These are phyloP conservation scores for Plectranthus barbatus DNA, from an alignment of 257 asterid species.

Conservation along the genomic window DNA sequence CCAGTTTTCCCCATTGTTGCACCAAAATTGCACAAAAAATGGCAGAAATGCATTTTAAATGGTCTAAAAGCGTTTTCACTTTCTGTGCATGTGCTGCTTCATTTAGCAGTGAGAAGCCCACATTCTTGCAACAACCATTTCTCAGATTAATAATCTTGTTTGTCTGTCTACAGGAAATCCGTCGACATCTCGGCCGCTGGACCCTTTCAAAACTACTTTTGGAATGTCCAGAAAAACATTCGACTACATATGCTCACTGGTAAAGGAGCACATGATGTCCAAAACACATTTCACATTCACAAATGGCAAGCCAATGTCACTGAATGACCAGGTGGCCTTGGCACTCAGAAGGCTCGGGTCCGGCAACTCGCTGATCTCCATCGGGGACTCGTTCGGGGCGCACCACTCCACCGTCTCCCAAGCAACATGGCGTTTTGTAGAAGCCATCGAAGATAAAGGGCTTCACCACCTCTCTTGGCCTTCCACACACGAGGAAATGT, in stretches of 20 bases:
- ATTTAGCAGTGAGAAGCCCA: not conserved
- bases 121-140: not conserved
- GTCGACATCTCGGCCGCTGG: conserved; percentile 35
- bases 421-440: conserved; percentile 88
- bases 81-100: not conserved
- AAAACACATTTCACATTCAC: conserved; percentile 51
- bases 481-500: conserved; percentile 30
- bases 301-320: conserved; percentile 57
- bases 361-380: conserved; percentile 61
- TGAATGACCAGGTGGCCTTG: conserved; percentile 73
- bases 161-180: conserved; percentile 32
- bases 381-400: conserved; percentile 62
- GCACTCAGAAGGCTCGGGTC: conserved; percentile 67
- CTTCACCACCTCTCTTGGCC: conserved; percentile 72
- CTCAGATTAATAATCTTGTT: not conserved
- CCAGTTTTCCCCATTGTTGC: not conserved
- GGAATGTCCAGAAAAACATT: conserved; percentile 61
- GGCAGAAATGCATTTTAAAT: not conserved
- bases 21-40: not conserved
- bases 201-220: conserved; percentile 41
- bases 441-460: conserved; percentile 63
- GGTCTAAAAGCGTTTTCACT: not conserved
- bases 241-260: conserved; percentile 62
- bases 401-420: conserved; percentile 87
- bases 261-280: conserved; percentile 55